Conservation (phyloP, 2,329 filamentous ascomycete genomes). For the Aspergillus sp. region DNA sequence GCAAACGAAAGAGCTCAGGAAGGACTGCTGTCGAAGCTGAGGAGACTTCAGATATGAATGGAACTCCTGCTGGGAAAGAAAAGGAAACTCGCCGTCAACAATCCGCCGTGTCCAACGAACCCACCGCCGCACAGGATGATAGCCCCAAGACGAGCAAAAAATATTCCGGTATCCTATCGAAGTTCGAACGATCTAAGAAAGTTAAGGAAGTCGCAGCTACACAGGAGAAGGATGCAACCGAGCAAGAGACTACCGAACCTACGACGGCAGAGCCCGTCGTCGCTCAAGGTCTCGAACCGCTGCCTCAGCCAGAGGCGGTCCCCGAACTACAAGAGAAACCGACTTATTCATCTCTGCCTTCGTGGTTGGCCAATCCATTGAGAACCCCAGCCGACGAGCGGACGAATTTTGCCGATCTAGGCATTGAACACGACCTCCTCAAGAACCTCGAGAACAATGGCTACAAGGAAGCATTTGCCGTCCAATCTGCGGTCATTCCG, state of each 20-base stretch:
- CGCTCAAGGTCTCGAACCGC: conserved; percentile 65
- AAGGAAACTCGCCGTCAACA: conserved; percentile 4
- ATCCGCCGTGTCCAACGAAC: background rate
- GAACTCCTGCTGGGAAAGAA: too few relatives aligned
- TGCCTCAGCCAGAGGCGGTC: conserved; percentile 68
- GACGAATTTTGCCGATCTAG: conserved; percentile 62
- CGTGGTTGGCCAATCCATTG: conserved; percentile 77
- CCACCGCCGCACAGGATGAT: background rate
- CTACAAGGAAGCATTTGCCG: conserved; percentile 70
- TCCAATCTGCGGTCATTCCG: conserved; percentile 77
- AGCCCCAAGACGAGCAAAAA: conserved; percentile 25
- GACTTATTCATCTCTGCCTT: conserved; percentile 73
- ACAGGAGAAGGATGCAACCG: conserved; percentile 12
- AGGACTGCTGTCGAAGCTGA: conserved; percentile 12
- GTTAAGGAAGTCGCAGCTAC: conserved; percentile 16
- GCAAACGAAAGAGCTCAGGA: conserved; percentile 32
- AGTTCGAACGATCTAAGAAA: conserved; percentile 36
- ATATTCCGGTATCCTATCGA: conserved; percentile 36
- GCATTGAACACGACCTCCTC: conserved; percentile 59
- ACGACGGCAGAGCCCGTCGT: conserved; percentile 29
- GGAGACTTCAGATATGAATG: conserved; percentile 26
- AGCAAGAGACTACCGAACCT: conserved; percentile 5
- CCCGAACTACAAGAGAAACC: conserved; percentile 57
- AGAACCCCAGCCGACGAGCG: conserved; percentile 61
- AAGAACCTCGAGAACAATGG: conserved; percentile 65